Evolutionary conservation across 2,329 filamentous ascomycete species (phyloP), one percentile per base, ranked within the genome.

Genomic region (Penicillium digitatum): DNA sequence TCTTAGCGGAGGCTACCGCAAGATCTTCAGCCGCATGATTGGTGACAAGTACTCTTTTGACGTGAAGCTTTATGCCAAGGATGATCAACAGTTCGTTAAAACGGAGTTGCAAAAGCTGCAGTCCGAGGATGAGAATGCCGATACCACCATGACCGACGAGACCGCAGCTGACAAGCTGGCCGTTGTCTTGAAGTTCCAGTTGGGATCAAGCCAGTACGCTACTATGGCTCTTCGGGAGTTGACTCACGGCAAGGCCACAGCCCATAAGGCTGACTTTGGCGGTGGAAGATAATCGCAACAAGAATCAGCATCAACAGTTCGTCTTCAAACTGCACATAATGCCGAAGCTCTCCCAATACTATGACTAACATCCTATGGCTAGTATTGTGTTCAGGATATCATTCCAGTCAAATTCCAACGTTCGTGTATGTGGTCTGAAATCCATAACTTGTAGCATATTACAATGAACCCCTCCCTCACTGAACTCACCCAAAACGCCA

Each of bases 1-100:
- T 70, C 79, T 99, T 1, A 89, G 88, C 46, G 95, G 94, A 2
- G 84, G 87, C 26, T 99, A 99, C 73, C 85, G 94, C 59, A 94
- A 93, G 72, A 70, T 96, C 27, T 82, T 97, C 63, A 86, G 89
- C 32, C 81, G 82, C 22, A 89, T 91, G 66, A 88, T 91, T 66
- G 81, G 83, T 2, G 73, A 79, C 8, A 75, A 80, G 27, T 82
- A 89, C 8, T 82, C 80, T 11, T 87, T 86, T 54, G 83, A 89
- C 55, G 82, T 96, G 11, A 86, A 82, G 66, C 74, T 79, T 5
- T 97, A 96, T 69, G 63, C 63, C 2, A 53, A 67, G 31, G 81
- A 85, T 27, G 83, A 87, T 32, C 86, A 95, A 74, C 92, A 97
- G 75, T 86, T 97, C 74, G 87, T 95, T 3, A 83, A 88, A 57